Base-by-base conservation (phyloP, 2,329 filamentous ascomycete species). In the Leptographium lundbergii region DNA sequence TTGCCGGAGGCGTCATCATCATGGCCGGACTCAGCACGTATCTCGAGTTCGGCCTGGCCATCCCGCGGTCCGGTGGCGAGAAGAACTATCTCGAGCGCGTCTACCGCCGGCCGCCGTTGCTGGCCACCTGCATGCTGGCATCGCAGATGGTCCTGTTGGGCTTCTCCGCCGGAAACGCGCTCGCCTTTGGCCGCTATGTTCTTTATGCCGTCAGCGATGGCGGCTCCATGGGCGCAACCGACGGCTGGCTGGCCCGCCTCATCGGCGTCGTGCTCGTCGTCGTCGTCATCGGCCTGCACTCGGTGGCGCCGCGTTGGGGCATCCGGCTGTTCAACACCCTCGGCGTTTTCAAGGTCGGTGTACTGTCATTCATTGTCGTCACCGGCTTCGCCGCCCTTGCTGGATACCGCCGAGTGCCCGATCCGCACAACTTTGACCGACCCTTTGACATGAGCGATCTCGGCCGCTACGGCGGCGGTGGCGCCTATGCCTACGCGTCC, bases 31-130 rank as follows among this genome's bases (percentile, higher is more conserved):
- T 76, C 19, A 69, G 71, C 19, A 74, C 76, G 4, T 77, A 74
- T 62, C 66, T 77, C 11, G 60, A 77, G 56, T 70, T 77, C 13
- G 75, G 74, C 39, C 72, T 69, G 4, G 73, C 72, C 27, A 71
- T 77, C 19, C 75, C 75, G 14, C 67, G 71, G 25, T 73, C 70
- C 11, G 77, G 77, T 50, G 77, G 77, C n/a, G 77, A 80, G 63
- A 74, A 76, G 57, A 74, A 78, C 53, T 80, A 80, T 65, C 74
- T 80, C 48, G 77, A 80, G 67, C 75, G 77, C 45, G 75, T 79
- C 45, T 79, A 75, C 65, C 71, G 69, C 54, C 74, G 70, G 24
- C 79, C 79, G 36, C 73, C 70, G 57, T 80, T 77, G 68, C 69
- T 79, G 7, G 77, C 73, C 7, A 81, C 77, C 9, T 78, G 77